Conservation (phyloP, 2,329 filamentous ascomycete species). For the Ophiostoma triangulosporum region DNA sequence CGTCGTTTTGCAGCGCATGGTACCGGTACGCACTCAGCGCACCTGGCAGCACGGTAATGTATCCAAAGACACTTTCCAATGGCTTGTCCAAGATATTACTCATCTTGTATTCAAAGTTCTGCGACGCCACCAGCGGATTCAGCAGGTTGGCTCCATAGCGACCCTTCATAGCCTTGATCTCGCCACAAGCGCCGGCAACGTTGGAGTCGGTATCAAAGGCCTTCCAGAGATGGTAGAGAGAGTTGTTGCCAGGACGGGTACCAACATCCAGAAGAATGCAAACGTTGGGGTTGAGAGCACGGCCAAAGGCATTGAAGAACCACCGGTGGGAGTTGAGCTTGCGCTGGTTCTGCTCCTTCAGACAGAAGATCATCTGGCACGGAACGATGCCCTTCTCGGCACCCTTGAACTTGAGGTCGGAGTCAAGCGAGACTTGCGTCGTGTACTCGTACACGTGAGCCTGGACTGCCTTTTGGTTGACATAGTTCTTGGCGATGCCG, state of each 20-base stretch:
- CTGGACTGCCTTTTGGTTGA: slow-evolving; percentile 90
- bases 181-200: slow-evolving; percentile 90
- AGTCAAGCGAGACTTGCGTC: slow-evolving; percentile 89
- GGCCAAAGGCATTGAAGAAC: slow-evolving; percentile 98
- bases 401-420: slow-evolving; percentile 95
- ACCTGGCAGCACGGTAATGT: slow-evolving; percentile 92
- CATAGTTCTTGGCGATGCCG: slow-evolving; percentile 95
- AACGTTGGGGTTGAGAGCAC: slow-evolving; percentile 84
- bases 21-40: slow-evolving; percentile 92
- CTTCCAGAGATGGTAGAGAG: slow-evolving; percentile 97
- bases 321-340: slow-evolving; percentile 97
- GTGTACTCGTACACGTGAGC: slow-evolving; percentile 99
- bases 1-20: slow-evolving; percentile 90
- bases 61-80: slow-evolving; percentile 91
- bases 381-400: slow-evolving; percentile 98
- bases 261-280: slow-evolving; percentile 96
- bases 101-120: slow-evolving; percentile 99
- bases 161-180: slow-evolving; percentile 96
- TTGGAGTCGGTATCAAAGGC: slow-evolving; percentile 97
- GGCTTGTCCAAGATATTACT: slow-evolving; percentile 98
- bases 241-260: slow-evolving; percentile 75
- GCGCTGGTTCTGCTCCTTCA: slow-evolving; percentile 95
- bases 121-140: slow-evolving; percentile 88
- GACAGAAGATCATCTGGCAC: slow-evolving; percentile 94
- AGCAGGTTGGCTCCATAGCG: slow-evolving; percentile 72